These are phyloP conservation scores for Fusarium sp. DNA, from an alignment of 2,329 filamentous ascomycete species.

Conservation along the genomic window DNA sequence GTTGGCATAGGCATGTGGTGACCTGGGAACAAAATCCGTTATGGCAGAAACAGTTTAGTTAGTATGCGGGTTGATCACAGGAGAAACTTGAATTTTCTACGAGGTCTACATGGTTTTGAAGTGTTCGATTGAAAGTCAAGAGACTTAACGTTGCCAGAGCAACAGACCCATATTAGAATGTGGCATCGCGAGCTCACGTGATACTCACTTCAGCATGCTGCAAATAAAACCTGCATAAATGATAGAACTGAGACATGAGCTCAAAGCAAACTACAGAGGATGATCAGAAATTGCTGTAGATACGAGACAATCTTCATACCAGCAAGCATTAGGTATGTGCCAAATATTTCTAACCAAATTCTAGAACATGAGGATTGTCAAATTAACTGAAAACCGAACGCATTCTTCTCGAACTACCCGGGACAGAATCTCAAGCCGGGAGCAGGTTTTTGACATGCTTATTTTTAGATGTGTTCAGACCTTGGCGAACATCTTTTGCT, in stretches of 20 bases:
- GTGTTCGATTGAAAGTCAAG: conserved; percentile 2
- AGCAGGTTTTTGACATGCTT: conserved; percentile 6
- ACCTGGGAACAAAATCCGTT: neutral
- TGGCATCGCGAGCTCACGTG: conserved; percentile 21
- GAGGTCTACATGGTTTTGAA: conserved; percentile 9
- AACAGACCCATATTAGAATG: conserved; percentile 22
- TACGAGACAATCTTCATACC: neutral
- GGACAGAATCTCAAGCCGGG: neutral
- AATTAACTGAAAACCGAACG: neutral
- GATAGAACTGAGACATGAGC: neutral
- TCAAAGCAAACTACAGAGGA: too few species aligned
- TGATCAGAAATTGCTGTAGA: conserved; percentile 3
- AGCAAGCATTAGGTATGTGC: neutral
- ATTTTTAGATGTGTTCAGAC: conserved; percentile 11
- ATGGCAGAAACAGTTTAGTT: conserved; percentile 16
- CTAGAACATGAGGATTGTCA: conserved; percentile 18
- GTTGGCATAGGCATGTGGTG: conserved; percentile 13
- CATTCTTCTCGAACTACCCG: neutral
- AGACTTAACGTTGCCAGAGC: conserved; percentile 22
- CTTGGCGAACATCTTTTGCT: conserved; percentile 1
- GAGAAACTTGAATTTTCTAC: conserved; percentile 18
- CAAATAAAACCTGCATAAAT: neutral
- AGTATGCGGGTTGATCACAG: neutral
- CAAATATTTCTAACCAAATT: conserved; percentile 1
- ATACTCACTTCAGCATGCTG: neutral